phyloP scores from a whole-genome alignment of 176 grass and related monocot species.

The Oryza brachyantha region DNA sequence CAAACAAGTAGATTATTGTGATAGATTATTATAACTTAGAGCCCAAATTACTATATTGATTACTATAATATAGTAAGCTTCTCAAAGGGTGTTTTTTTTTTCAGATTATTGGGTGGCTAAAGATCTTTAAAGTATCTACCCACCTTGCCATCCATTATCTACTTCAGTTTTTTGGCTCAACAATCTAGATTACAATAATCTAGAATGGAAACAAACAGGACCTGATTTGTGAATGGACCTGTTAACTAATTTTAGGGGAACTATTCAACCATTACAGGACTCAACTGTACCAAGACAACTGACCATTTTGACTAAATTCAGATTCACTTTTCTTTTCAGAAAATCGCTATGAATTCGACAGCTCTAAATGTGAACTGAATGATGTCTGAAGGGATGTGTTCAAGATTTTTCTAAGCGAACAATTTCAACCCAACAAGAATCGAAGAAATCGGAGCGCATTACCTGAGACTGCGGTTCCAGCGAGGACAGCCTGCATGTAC shows the following conservation, averaged over 20 bases:
- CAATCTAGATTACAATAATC: no score
- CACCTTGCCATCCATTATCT: no score
- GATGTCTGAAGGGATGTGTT: neutral
- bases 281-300: neutral
- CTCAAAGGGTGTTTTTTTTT: no score
- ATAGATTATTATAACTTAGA: no score
- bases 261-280: neutral
- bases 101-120: no score
- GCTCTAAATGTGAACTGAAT: neutral
- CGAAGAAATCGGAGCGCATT: neutral
- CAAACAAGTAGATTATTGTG: no score
- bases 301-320: neutral
- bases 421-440: neutral
- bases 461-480: conserved; percentile 86
- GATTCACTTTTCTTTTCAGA: neutral
- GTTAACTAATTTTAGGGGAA: neutral
- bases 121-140: no score
- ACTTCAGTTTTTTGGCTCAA: no score
- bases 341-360: neutral
- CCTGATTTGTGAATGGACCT: neutral
- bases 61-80: no score
- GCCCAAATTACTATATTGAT: no score
- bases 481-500: conserved; percentile 89
- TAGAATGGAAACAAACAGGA: no score
- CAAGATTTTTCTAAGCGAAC: neutral